Percentiles rank a stretch among this genome's conserved stretches.
These are phyloP conservation scores for Agaricales sp. DNA, from an alignment of 1,284 basidiomycete genomes.

Conservation along the genomic window DNA sequence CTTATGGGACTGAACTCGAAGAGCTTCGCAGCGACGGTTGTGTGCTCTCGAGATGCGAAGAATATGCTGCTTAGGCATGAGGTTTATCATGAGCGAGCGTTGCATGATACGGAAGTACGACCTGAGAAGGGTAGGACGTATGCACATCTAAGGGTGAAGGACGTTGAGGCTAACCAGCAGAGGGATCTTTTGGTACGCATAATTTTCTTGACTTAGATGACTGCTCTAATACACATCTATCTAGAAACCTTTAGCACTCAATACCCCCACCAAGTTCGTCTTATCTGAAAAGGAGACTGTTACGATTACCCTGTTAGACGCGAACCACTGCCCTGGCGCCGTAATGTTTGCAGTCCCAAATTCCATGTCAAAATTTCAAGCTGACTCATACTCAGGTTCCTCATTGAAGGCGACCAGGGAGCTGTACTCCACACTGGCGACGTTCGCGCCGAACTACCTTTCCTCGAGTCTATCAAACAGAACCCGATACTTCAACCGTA, in stretches of 20 bases:
- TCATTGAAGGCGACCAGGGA: constrained; percentile 66
- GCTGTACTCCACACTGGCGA: constrained; percentile 89
- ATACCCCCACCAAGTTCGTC: constrained; percentile 55
- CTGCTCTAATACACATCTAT: constrained; percentile 1
- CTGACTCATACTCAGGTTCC: constrained; percentile 54
- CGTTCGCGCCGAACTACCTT: constrained; percentile 77
- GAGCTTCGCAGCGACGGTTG: constrained; percentile 55
- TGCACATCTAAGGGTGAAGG: constrained; percentile 50
- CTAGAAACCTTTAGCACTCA: constrained; percentile 41
- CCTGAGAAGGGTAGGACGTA: constrained; percentile 53
- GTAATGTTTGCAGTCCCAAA: constrained; percentile 56
- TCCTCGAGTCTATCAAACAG: constrained; percentile 54
- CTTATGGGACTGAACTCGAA: constrained; percentile 57
- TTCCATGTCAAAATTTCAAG: background rate
- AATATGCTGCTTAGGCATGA: constrained; percentile 74
- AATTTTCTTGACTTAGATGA: background rate
- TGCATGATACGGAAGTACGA: constrained; percentile 40
- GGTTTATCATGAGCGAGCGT: constrained; percentile 49
- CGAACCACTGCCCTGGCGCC: constrained; percentile 92
- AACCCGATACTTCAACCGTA: constrained; percentile 70
- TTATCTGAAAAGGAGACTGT: constrained; percentile 49
- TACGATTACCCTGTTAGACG: constrained; percentile 75
- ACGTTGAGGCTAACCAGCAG: constrained; percentile 33
- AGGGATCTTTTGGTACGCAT: constrained; percentile 55
- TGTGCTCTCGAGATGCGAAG: constrained; percentile 76